phyloP scores from a whole-genome alignment of 2,329 filamentous ascomycete genomes.

The Penicillium sp. region DNA sequence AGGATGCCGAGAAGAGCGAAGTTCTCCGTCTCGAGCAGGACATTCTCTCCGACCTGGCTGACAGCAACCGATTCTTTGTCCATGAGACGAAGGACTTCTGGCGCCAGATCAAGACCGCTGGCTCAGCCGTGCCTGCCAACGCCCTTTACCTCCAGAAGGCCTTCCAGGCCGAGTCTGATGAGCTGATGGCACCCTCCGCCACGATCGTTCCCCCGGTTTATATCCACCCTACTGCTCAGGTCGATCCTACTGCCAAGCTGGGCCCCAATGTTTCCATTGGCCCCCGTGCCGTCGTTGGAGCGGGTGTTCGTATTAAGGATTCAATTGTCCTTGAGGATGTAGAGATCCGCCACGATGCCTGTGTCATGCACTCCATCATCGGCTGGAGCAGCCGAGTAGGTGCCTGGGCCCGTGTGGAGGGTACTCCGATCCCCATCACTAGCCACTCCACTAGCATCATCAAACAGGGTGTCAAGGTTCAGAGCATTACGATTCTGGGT shows the following conservation, averaged over 20 bases:
- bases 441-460: conserved; percentile 93
- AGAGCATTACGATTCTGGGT: conserved; percentile 94
- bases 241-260: conserved; percentile 93
- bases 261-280: conserved; percentile 96
- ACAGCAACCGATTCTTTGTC: conserved; percentile 97
- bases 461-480: conserved; percentile 97
- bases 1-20: conserved; percentile 73
- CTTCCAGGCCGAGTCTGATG: conserved; percentile 74
- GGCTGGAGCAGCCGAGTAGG: conserved; percentile 95
- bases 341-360: conserved; percentile 95
- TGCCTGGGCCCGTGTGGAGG: conserved; percentile 97
- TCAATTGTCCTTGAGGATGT: conserved; percentile 91
- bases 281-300: conserved; percentile 77
- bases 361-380: conserved; percentile 91
- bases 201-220: conserved; percentile 91
- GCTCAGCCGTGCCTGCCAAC: conserved; percentile 93
- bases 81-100: conserved; percentile 99
- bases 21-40: conserved; percentile 96
- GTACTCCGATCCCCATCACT: conserved; percentile 79
- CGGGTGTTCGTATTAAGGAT: conserved; percentile 91
- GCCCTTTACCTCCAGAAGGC: conserved; percentile 95
- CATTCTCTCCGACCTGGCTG: conserved; percentile 89
- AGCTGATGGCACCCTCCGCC: conserved; percentile 77
- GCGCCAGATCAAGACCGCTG: conserved; percentile 99
- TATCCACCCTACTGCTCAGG: conserved; percentile 86